Evolutionary conservation across 129 eudicot genomes (phyloP), one percentile per base, ranked within the genome.

Genomic region (Cynara cardunculus): DNA sequence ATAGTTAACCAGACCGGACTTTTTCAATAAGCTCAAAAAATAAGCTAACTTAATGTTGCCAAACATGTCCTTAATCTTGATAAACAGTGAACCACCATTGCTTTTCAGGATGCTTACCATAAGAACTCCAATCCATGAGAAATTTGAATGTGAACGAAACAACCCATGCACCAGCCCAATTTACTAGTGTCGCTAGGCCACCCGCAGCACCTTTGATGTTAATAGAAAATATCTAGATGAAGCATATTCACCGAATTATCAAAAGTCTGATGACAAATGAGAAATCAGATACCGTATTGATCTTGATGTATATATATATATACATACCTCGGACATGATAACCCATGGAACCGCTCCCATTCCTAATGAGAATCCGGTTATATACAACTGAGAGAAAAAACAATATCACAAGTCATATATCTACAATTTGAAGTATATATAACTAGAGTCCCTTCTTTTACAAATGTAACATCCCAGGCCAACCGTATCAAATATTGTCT

Each of bases 271-370:
- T 18, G 5, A 0, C 1, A 62, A 18, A 56, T 56, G 21, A 53
- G 64, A 53, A 53, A 53, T 53, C 22, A 53, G 24, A 18, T n/a
- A 62, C 66, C 28, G 13, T 0, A 49, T 53, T n/a, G 9, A 78
- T 2, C 68, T 34, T 31, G 13, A 69, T 28, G 8, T 3, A 16
- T 7, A 10, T 25, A 14, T 49, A 22, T 5, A 31, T 31, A 19
- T 71, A 16, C 19, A 30, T 88, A 94, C 98, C 98, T 94, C 98
- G 18, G 98, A 94, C 98, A 94, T 94, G 62, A 94, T 82, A 64
- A 94, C 96, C 98, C 98, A 91, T 53, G 98, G 98, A 86, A 94
- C 89, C 26, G 96, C 94, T 83, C 97, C 98, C 98, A 91, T 92
- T 80, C 98, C 98, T 73, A 67, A 68, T 27, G 98, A 91, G 81